Evolutionary conservation across 2,329 filamentous ascomycete genomes (phyloP), one percentile per base, ranked within the genome.

Genomic region (Gnomoniopsis smithogilvyi): DNA sequence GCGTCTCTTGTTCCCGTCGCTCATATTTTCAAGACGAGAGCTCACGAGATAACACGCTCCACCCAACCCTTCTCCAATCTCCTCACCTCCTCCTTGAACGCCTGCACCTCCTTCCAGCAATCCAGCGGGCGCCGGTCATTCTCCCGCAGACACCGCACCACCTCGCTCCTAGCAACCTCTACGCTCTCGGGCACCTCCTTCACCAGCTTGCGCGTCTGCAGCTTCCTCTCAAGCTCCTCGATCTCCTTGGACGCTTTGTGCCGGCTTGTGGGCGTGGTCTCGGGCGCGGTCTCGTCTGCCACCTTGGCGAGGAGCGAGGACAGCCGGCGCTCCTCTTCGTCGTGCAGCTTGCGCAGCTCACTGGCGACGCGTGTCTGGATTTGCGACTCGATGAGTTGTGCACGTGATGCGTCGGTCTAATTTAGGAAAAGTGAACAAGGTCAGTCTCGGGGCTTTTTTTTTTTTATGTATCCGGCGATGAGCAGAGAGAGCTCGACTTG

Each of bases 81-180:
- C 66, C 90, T 86, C 53, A 98, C 93, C 80, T 96, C 91, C 68
- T 84, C 83, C 84, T 93, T 96, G 75, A 98, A 98, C 21, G 80
- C 81, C 78, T 96, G 89, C 24, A 97, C 92, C 83, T 97, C 92
- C 75, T 87, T 83, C 90, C 91, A 97, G 82, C 94, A 98, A 79
- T 97, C 91, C 71, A 97, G 79, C 72, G 94, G 93, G 73, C 92
- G 84, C 64, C 92, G 82, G 75, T 97, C 93, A 73, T 97, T 88
- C 69, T 88, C 82, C 63, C 90, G 81, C 79, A 98, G 79, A 73
- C 94, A 98, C 67, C 84, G 82, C 63, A 95, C 85, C 58, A 97
- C 86, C 61, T 88, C 85, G 66, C 84, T 80, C 74, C 92, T 89
- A 21, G 92, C 91, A 71, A 80, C 82, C 74, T 91, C 87, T 51